Evolutionary conservation across 164 flowering plant species (phyloP).

Genomic region (Platanus orientalis): DNA sequence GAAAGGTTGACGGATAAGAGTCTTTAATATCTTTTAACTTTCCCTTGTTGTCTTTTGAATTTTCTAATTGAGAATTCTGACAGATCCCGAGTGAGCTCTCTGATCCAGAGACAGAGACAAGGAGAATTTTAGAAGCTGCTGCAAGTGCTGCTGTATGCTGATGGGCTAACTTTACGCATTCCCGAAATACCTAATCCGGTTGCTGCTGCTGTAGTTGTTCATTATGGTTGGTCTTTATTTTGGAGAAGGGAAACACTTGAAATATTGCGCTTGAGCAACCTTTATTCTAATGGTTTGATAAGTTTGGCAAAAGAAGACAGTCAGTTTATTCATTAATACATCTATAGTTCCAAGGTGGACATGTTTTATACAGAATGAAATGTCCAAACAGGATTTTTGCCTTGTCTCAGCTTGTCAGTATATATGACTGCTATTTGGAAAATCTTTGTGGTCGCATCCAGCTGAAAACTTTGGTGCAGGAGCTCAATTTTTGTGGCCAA

Average conservation of each 20-base stretch:
- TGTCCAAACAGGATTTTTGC: too few species aligned
- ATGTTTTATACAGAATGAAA: too few species aligned
- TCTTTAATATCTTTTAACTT: not conserved
- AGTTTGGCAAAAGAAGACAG: not conserved
- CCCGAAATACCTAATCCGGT: not conserved
- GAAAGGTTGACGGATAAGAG: constrained; percentile 47
- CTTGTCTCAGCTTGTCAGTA: too few species aligned
- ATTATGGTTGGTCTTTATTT: not conserved
- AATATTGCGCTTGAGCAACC: not conserved
- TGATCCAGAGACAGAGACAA: constrained; percentile 34
- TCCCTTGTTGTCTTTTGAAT: not conserved
- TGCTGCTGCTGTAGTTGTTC: not conserved
- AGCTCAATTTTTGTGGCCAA: too few species aligned
- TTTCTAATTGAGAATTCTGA: constrained; percentile 8
- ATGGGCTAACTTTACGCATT: not conserved
- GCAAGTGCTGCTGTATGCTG: not conserved
- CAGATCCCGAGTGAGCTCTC: constrained; percentile 59
- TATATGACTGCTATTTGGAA: too few species aligned
- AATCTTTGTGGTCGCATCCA: too few species aligned
- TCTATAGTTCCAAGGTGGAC: too few species aligned
- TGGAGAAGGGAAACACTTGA: not conserved
- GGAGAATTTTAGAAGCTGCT: not conserved
- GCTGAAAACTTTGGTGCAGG: too few species aligned
- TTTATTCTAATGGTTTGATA: not conserved
- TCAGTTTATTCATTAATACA: not conserved